Percentiles rank a stretch among this genome's conserved stretches.
Evolutionary conservation across 192 early-diverging fungal genomes (phyloP).

Genomic region (Coemansia sp.): DNA sequence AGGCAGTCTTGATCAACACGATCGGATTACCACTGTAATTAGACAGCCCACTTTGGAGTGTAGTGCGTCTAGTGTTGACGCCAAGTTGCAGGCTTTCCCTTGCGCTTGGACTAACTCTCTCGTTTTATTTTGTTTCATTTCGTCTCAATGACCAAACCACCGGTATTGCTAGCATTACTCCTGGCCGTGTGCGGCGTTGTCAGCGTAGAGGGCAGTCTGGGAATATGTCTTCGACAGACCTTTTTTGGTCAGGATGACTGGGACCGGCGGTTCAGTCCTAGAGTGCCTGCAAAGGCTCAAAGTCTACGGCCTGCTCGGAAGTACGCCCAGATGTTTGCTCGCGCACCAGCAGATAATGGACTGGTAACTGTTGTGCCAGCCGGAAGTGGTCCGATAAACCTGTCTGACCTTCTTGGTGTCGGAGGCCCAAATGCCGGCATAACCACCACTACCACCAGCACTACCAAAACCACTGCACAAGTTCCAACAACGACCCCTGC

Average conservation of each 20-base stretch:
- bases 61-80: neutral
- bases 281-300: constrained; percentile 5
- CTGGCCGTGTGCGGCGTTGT: constrained; percentile 5
- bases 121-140: neutral
- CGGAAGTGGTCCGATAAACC: constrained; percentile 32
- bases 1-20: neutral
- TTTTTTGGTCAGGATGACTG: constrained; percentile 39
- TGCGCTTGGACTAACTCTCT: neutral
- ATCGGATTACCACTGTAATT: neutral
- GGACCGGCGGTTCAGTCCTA: constrained; percentile 28
- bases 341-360: constrained; percentile 16
- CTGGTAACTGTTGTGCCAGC: constrained; percentile 32
- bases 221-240: constrained; percentile 33
- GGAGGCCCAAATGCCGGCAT: constrained; percentile 12
- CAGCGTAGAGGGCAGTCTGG: constrained; percentile 9
- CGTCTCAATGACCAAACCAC: constrained; percentile 9
- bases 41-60: neutral
- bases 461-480: constrained; percentile 11
- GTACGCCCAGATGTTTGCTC: constrained; percentile 13
- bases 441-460: constrained; percentile 2
- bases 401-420: constrained; percentile 21
- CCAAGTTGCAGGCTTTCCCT: neutral
- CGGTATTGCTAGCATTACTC: neutral
- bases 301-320: neutral
- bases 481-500: constrained; percentile 9